Evolutionary conservation across 345 rosid species (phyloP), one percentile per base, ranked within the genome.

Genomic region (Hibiscus trionum): DNA sequence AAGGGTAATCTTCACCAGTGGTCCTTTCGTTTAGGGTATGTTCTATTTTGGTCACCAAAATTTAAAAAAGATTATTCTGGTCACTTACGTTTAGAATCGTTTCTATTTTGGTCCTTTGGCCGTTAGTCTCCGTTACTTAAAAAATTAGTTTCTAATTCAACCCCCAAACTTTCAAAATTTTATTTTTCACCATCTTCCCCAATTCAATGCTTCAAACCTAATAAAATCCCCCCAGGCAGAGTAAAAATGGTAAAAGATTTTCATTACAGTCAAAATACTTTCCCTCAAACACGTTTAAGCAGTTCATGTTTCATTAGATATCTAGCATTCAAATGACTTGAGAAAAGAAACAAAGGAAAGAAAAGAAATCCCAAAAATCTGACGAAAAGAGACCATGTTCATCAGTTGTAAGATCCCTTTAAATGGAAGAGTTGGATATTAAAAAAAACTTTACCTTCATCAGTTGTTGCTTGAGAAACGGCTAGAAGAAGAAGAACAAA

Each of bases 361-460:
- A 1, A 68, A 27, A 16, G 9, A 33, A 7, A 14, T 15, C 27
- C 39, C n/a, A 61, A 7, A 11, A 27, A 73, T 16, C 10, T 8
- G 35, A 44, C 35, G 12, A 11, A n/a, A n/a, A n/a, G n/a, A n/a
- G n/a, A n/a, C n/a, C n/a, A n/a, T n/a, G n/a, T n/a, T n/a, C n/a
- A n/a, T n/a, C n/a, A n/a, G n/a, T n/a, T n/a, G n/a, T n/a, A n/a
- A n/a, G n/a, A n/a, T n/a, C n/a, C n/a, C n/a, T n/a, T n/a, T n/a
- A n/a, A n/a, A n/a, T n/a, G n/a, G 5, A 37, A 59, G 69, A 57
- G 59, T 19, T 3, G 29, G 46, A 33, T 37, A 46, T 46, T n/a
- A 31, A 1, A 31, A 31, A 31, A 9, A 63, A 26, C 16, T 2
- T 80, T 61, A 89, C 95, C 90, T 79, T 87, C 90, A 76, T 89